Evolutionary conservation across 768 basidiomycete species (phyloP), one percentile per base, ranked within the genome.

Genomic region (Candolleomyces eurysporus): DNA sequence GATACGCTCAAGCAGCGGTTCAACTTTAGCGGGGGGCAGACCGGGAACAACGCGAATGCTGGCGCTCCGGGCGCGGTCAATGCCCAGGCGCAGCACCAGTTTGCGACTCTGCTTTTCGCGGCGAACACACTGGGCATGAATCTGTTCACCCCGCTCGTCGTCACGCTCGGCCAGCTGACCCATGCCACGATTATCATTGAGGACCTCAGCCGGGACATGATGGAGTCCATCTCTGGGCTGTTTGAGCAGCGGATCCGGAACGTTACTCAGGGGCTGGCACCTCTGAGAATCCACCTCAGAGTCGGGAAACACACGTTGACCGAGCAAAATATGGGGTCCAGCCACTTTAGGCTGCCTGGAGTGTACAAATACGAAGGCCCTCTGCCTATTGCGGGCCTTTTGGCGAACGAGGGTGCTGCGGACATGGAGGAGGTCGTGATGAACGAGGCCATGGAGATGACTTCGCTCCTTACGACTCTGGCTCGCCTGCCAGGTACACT

Each of bases 281-380:
- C 48, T n/a, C 48, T 57, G 17, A 58, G 65, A 7, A 64, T 67
- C 42, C 54, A 66, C 11, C 60, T 73, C 3, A 60, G 48, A 4
- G 68, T 72, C 19, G 67, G 66, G 22, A 66, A 67, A 17, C 69
- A 71, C 55, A 71, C 68, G n/a, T 61, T 73, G 2, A 66, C 70
- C 17, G 71, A 71, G 19, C 67, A 69, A 40, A 68, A 71, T 50
- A 65, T 71, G 30, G 56, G 60, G 0, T 59, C 61, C 0, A 65
- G 69, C 14, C 64, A 63, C 6, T 61, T 74, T 5, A 66, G 69
- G 2, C 49, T 72, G 8, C 59, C 36, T 0, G 68, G 69, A 3
- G 66, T 75, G 1, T 70, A 68, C 58, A 68, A 62, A 39, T 73
- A 70, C 52, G 64, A 68, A 51, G 74, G 74, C 0, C 74, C 74